Conservation (phyloP, 805 yeast species). For the Ogataea pilisensis region DNA sequence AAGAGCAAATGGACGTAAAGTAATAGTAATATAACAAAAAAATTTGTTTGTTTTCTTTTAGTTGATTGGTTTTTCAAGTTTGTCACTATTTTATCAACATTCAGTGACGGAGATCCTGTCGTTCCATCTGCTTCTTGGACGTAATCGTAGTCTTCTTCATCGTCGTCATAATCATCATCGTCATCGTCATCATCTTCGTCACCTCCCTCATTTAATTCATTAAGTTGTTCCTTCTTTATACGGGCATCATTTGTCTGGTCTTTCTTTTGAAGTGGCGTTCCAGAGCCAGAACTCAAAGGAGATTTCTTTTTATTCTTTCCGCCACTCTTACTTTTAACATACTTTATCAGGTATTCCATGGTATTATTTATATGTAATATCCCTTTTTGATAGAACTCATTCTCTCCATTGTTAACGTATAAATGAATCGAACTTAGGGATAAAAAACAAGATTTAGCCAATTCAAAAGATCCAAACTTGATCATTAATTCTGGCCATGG, state of each 20-base stretch:
- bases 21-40: conserved; percentile 46
- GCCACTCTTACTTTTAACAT: conserved; percentile 28
- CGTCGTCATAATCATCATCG: conserved; percentile 7
- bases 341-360: conserved; percentile 49
- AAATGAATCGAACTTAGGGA: conserved; percentile 54
- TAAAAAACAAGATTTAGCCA: conserved; percentile 55
- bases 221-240: too few relatives aligned
- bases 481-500: conserved; percentile 61
- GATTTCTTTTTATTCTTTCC: neutral
- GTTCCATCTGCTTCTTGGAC: conserved; percentile 8
- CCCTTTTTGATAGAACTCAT: conserved; percentile 48
- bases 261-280: too few relatives aligned
- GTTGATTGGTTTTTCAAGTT: conserved; percentile 35
- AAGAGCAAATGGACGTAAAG: conserved; percentile 52
- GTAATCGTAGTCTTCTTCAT: conserved; percentile 12
- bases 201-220: too few relatives aligned
- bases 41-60: conserved; percentile 36
- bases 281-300: too few relatives aligned
- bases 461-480: conserved; percentile 52
- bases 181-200: conserved; percentile 2
- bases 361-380: conserved; percentile 52
- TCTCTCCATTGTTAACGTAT: conserved; percentile 51
- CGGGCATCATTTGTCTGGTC: too few relatives aligned
- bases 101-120: conserved; percentile 10
- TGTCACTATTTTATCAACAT: conserved; percentile 33